Evolutionary conservation across 495 filamentous ascomycete species (phyloP).

Genomic region (Tuber calosporum): DNA sequence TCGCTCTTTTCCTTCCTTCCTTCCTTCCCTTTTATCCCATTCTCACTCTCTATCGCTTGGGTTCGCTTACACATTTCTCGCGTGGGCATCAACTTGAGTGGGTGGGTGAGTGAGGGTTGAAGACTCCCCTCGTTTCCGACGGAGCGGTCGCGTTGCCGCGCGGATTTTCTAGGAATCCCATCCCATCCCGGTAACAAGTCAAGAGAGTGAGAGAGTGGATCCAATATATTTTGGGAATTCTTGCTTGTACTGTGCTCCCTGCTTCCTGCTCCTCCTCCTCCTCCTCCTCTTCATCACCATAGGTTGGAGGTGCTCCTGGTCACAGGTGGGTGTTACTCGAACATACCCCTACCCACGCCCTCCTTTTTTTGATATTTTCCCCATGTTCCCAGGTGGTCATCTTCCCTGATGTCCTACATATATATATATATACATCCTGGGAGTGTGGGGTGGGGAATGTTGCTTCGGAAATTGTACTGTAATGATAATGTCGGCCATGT

Average conservation of each 20-base stretch:
- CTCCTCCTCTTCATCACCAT: no score
- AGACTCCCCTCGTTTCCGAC: slow-evolving; percentile 37
- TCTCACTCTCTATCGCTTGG: no score
- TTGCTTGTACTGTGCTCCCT: no score
- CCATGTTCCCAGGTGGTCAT: slow-evolving; percentile 15
- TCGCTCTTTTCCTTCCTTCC: no score
- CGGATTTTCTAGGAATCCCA: slow-evolving; percentile 11
- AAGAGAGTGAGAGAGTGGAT: no score
- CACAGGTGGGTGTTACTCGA: neutral
- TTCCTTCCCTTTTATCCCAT: neutral
- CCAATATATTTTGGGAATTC: no score
- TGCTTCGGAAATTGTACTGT: slow-evolving; percentile 8
- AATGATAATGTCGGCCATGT: neutral
- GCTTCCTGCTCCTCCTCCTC: no score
- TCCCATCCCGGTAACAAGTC: no score
- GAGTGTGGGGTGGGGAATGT: neutral
- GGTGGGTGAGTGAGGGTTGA: no score
- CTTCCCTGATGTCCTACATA: slow-evolving; percentile 9
- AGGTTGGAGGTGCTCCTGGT: neutral
- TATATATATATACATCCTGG: neutral
- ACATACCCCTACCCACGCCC: neutral
- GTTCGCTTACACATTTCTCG: slow-evolving; percentile 33
- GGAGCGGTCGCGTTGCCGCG: slow-evolving; percentile 26
- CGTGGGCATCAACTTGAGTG: slow-evolving; percentile 21
- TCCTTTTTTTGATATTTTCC: slow-evolving; percentile 10